Base-by-base conservation (phyloP, 371 early-diverging fungal genomes). In the Dentiscutata heterogama region DNA sequence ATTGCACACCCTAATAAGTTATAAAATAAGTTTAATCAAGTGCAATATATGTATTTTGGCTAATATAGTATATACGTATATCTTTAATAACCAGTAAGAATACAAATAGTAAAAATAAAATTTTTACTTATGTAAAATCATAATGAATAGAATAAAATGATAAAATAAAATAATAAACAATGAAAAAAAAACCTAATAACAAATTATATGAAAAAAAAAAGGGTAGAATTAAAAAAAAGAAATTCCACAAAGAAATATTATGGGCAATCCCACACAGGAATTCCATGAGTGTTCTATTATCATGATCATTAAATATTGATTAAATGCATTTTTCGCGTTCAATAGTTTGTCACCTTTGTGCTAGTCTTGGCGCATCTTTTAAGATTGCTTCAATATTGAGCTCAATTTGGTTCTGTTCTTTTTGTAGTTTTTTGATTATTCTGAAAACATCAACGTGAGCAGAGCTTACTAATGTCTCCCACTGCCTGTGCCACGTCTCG, bases 401-500 rank as follows among this genome's bases (percentile, higher is more conserved):
- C 13, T 73, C 54, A 54, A 73, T 22, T 51, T 73, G 22, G 10
- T 54, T 20, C 1, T 73, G 74, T 31, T 73, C 54, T 54, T 51
- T 73, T 22, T 73, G 74, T 2, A 73, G 10, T 54, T 73, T 16
- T n/a, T 51, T 73, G 7, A 73, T 73, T 13, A 73, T 73, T 53
- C 11, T 73, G 18, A 53, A 73, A 25, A 73, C 25, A 53, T 56
- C 25, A 4, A 54, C 29, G 54, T 73, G 51, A 22, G 54, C 53
- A 18, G n/a, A 13, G 16, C 74, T 25, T 31, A 73, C 54, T 51
- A 73, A 54, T 27, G 25, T 50, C 4, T 73, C 54, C 74, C 74
- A 73, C 22, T 11, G 6, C 22, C 51, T 11, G 25, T 73, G 50
- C 51, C 25, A 73, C 0, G 74, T 56, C 22, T 73, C 25, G 1